phyloP scores from a whole-genome alignment of 306 rosid genomes.

The Prunus kanzakura region DNA sequence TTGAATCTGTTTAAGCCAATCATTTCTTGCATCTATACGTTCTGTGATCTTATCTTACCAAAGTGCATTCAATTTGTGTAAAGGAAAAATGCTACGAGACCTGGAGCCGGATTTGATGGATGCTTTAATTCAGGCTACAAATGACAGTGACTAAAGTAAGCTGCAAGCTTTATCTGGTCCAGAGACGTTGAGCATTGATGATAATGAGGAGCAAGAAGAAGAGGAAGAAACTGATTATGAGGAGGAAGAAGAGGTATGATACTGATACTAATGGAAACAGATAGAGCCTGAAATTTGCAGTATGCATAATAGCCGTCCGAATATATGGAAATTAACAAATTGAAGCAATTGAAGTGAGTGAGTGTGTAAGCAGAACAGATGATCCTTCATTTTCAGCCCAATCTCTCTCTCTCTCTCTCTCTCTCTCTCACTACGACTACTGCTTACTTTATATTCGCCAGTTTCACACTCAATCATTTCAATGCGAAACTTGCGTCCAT shows the following conservation, averaged over 20 bases:
- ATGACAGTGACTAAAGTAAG: conserved; percentile 54
- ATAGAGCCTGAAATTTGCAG: background rate
- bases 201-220: conserved; percentile 32
- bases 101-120: conserved; percentile 85
- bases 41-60: background rate
- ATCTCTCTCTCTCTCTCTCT: too few relatives aligned
- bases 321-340: background rate
- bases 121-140: conserved; percentile 66
- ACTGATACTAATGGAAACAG: background rate
- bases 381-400: too few relatives aligned
- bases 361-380: too few relatives aligned
- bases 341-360: background rate
- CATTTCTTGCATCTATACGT: background rate
- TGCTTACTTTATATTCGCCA: too few relatives aligned
- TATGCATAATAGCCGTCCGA: background rate
- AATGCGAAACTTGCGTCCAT: background rate
- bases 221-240: conserved; percentile 40
- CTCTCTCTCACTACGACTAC: too few relatives aligned
- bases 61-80: conserved; percentile 20
- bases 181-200: conserved; percentile 29
- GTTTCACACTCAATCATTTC: background rate
- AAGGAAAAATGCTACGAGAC: conserved; percentile 73
- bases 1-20: background rate
- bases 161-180: conserved; percentile 56
- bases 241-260: conserved; percentile 59